Evolutionary conservation across 2,329 filamentous ascomycete species (phyloP), one percentile per base, ranked within the genome.

Genomic region (Aspergillus hortae): DNA sequence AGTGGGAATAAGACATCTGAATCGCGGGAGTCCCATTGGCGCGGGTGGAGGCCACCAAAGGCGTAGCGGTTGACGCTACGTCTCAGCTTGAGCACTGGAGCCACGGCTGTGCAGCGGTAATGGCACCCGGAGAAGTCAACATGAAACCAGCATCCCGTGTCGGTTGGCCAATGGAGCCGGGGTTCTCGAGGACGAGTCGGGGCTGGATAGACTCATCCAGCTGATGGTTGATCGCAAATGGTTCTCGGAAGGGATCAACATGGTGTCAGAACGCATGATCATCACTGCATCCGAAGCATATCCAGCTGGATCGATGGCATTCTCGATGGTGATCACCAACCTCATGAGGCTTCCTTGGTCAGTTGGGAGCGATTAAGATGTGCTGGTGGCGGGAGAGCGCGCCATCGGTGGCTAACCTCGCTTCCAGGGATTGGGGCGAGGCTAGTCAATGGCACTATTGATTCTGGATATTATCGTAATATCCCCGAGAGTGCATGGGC

Each of bases 41-140:
- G 25, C 51, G 23, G 43, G 51, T 54, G 50, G 49, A 54, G 56
- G 38, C 25, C 19, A 46, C 52, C 53, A 56, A 59, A 49, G 44
- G 46, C 25, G 49, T 49, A 48, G 51, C 40, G 49, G 47, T 48
- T 46, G 51, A 52, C 51, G 50, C 54, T 54, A 56, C 32, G 61
- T 63, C 59, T 63, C 61, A 63, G 44, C 36, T 56, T 61, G 54
- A 58, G 48, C 48, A 54, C 42, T 38, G 36, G 53, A 33, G 48
- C 50, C 44, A 38, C 46, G 35, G 42, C 12, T 48, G 53, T 41
- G 41, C 48, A 36, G 45, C 41, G 46, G 40, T 36, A 36, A 38
- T 52, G 46, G 38, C 40, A 45, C 46, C 51, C 41, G 42, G 40
- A 30, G 45, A 55, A 45, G 56, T 55, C 54, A 61, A 59, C 44